Evolutionary conservation across 352 stramenopile species (phyloP).

Genomic region (Aphanomyces astaci): DNA sequence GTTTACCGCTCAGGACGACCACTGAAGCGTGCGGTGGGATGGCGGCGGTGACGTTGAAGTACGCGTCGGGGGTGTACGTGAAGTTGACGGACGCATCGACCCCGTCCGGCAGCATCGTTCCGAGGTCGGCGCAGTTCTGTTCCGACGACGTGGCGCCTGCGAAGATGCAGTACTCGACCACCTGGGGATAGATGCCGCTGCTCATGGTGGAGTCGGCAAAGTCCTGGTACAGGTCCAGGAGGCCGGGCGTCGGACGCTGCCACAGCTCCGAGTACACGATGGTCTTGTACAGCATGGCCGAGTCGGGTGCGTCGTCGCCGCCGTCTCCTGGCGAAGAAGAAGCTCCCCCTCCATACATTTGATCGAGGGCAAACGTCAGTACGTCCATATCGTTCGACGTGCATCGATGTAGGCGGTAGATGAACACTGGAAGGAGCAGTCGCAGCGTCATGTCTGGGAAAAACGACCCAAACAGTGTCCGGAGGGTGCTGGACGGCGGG

Average conservation of each 20-base stretch:
- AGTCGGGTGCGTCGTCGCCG: slow-evolving; percentile 23
- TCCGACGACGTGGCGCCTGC: slow-evolving; percentile 1
- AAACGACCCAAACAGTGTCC: neutral
- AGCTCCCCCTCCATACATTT: neutral
- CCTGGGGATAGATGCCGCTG: slow-evolving; percentile 22
- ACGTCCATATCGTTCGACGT: neutral
- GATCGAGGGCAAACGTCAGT: neutral
- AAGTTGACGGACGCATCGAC: slow-evolving; percentile 23
- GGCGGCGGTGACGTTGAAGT: slow-evolving; percentile 36
- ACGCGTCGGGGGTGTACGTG: slow-evolving; percentile 37
- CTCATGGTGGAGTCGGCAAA: slow-evolving; percentile 28
- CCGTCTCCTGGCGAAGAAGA: too few species aligned
- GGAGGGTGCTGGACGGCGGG: neutral
- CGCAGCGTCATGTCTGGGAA: neutral
- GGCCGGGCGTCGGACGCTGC: slow-evolving; percentile 31
- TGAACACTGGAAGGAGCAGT: neutral
- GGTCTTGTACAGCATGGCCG: slow-evolving; percentile 34
- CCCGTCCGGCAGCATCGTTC: slow-evolving; percentile 28
- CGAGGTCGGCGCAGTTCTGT: slow-evolving; percentile 27
- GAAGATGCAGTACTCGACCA: slow-evolving; percentile 45
- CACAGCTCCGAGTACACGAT: slow-evolving; percentile 50
- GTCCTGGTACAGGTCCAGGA: slow-evolving; percentile 19
- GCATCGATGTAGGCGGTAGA: slow-evolving; percentile 12
- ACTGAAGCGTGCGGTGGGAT: slow-evolving; percentile 36
- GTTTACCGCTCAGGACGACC: slow-evolving; percentile 37